Evolutionary conservation across 2,329 filamentous ascomycete species (phyloP).

Genomic region (Hymenoscyphus salicellus): DNA sequence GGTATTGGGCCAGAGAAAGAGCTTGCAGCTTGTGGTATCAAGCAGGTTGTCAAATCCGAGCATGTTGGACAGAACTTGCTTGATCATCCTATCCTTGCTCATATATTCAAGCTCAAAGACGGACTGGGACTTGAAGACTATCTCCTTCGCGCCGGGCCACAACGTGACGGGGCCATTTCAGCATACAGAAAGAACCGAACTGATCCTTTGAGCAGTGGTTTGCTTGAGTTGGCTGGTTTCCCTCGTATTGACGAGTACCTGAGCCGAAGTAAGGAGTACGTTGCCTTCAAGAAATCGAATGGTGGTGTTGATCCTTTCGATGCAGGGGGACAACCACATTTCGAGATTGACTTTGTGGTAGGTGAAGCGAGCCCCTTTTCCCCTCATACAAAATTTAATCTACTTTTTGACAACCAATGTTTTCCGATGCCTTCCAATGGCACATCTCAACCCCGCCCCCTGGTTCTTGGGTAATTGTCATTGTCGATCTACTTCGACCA

Average conservation of each 20-base stretch:
- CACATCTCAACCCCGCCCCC: constrained; percentile 42
- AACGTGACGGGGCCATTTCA: constrained; percentile 40
- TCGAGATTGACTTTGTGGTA: constrained; percentile 59
- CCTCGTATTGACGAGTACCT: constrained; percentile 56
- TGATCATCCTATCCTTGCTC: constrained; percentile 41
- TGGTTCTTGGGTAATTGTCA: constrained; percentile 55
- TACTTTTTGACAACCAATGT: constrained; percentile 43
- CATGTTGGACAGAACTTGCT: constrained; percentile 37
- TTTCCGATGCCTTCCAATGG: constrained; percentile 49
- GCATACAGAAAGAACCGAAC: constrained; percentile 41
- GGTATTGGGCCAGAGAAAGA: constrained; percentile 46
- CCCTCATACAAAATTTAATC: background rate
- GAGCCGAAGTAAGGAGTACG: constrained; percentile 48
- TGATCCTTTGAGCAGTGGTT: constrained; percentile 42
- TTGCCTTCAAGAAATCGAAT: constrained; percentile 41
- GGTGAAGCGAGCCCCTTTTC: background rate
- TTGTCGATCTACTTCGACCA: constrained; percentile 50
- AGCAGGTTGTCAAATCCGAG: constrained; percentile 29
- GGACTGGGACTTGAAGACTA: constrained; percentile 40
- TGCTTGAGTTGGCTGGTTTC: constrained; percentile 53
- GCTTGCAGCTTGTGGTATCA: constrained; percentile 37
- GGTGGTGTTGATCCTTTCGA: constrained; percentile 51
- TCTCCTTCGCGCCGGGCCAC: constrained; percentile 37
- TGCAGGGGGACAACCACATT: constrained; percentile 56
- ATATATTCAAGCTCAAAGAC: constrained; percentile 43